Evolutionary conservation across 306 rosid genomes (phyloP).

Genomic region (Medicago ruthenica): DNA sequence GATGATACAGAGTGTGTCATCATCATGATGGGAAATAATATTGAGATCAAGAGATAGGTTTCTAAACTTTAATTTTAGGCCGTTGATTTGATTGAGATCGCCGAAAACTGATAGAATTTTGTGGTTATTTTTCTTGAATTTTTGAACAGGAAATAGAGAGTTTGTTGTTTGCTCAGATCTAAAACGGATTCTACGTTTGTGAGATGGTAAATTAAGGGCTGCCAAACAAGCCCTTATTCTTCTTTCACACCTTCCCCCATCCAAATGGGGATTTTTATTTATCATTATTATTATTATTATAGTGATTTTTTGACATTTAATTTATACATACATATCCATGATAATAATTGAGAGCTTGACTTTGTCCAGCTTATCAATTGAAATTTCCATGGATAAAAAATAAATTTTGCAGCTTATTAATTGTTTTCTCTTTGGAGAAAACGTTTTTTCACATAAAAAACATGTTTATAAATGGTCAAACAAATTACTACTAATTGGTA

Average conservation of each 20-base stretch:
- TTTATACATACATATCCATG: not conserved
- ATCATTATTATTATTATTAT: not conserved
- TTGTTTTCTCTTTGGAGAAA: not conserved
- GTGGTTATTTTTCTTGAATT: constrained; percentile 48
- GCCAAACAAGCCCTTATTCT: constrained; percentile 44
- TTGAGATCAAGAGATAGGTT: constrained; percentile 38
- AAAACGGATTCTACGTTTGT: constrained; percentile 68
- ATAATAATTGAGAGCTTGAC: not conserved
- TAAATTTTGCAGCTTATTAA: not conserved
- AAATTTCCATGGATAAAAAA: not conserved
- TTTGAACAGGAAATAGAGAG: constrained; percentile 62
- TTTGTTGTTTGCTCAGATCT: constrained; percentile 69
- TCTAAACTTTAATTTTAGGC: constrained; percentile 15
- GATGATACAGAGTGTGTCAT: constrained; percentile 50
- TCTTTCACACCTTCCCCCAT: constrained; percentile 27
- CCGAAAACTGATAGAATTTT: constrained; percentile 64
- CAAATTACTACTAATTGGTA: not conserved
- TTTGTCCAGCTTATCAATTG: not conserved
- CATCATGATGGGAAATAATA: constrained; percentile 33
- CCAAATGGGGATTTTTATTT: not conserved
- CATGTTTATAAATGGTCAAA: not conserved
- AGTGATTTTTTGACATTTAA: not conserved
- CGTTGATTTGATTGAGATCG: constrained; percentile 42
- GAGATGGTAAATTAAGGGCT: constrained; percentile 57
- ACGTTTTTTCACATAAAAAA: not conserved